These are phyloP conservation scores for Takashimella tepidaria DNA, from an alignment of 1,284 basidiomycete genomes.

Conservation along the genomic window DNA sequence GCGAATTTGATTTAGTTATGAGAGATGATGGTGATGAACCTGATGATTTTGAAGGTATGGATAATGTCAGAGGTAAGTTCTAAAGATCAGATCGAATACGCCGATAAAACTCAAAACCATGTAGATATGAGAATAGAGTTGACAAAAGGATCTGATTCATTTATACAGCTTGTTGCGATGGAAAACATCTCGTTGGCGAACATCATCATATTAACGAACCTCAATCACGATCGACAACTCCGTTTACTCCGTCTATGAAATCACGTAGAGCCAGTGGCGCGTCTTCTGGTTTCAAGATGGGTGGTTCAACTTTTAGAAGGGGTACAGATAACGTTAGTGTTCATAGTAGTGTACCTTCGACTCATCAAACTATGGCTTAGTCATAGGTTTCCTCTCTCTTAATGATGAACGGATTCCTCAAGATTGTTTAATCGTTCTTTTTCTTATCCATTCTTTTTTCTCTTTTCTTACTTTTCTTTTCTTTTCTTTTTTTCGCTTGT, in stretches of 20 bases:
- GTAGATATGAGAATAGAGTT: not conserved
- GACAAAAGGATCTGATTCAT: constrained; percentile 4
- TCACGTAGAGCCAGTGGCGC: not conserved
- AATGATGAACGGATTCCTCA: too few species aligned
- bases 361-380: not conserved
- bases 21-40: constrained; percentile 62
- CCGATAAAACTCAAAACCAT: constrained; percentile 10
- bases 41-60: constrained; percentile 81
- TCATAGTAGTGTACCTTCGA: not conserved
- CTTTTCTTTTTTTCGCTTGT: not conserved
- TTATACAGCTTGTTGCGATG: constrained; percentile 75
- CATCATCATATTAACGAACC: constrained; percentile 28
- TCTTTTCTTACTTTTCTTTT: not conserved
- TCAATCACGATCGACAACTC: not conserved
- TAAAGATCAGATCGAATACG: not conserved
- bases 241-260: not conserved
- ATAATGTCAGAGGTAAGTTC: constrained; percentile 66
- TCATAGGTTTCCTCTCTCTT: too few species aligned
- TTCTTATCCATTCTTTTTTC: not conserved
- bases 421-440: not conserved
- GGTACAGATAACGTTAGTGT: not conserved
- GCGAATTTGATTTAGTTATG: constrained; percentile 57
- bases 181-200: constrained; percentile 67
- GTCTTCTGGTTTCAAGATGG: not conserved
- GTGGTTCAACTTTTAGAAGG: not conserved